These are phyloP conservation scores for Litchi chinensis DNA, from an alignment of 345 rosid species.

Conservation along the genomic window DNA sequence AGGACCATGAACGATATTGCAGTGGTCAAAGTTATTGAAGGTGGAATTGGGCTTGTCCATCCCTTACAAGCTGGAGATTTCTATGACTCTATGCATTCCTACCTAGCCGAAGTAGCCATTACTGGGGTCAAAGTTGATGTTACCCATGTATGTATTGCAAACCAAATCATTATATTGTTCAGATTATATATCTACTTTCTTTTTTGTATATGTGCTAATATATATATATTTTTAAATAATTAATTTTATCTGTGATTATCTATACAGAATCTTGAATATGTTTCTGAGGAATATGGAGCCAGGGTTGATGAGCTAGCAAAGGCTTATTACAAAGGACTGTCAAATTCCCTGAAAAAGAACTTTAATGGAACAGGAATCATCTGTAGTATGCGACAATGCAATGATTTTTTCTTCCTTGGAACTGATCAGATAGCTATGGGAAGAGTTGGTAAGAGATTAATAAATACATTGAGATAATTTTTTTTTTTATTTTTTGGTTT, in stretches of 20 bases:
- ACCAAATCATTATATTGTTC: background rate
- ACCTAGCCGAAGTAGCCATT: slow-evolving; percentile 64
- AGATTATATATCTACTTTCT: background rate
- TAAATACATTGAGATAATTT: background rate
- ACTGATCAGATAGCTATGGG: slow-evolving; percentile 79
- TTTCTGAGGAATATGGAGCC: slow-evolving; percentile 78
- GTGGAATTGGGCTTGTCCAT: slow-evolving; percentile 73
- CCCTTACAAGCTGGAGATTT: slow-evolving; percentile 68
- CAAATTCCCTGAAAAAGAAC: slow-evolving; percentile 68
- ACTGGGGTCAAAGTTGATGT: slow-evolving; percentile 87
- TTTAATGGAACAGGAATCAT: slow-evolving; percentile 75
- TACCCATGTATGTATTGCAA: slow-evolving; percentile 58
- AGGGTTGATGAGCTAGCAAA: slow-evolving; percentile 78
- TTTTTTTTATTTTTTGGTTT: no score
- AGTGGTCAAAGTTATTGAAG: slow-evolving; percentile 68
- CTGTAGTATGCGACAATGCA: slow-evolving; percentile 93
- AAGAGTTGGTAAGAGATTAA: slow-evolving; percentile 67
- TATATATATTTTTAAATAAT: background rate
- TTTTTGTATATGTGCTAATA: background rate
- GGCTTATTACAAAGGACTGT: slow-evolving; percentile 62
- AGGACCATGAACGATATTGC: slow-evolving; percentile 80
- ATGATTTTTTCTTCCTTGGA: slow-evolving; percentile 86
- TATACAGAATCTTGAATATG: slow-evolving; percentile 65
- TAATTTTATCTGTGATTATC: background rate
- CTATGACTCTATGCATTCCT: slow-evolving; percentile 80